Conservation (phyloP, 225 moss, liverwort and hornwort genomes). For the Marchantia polymorpha region DNA sequence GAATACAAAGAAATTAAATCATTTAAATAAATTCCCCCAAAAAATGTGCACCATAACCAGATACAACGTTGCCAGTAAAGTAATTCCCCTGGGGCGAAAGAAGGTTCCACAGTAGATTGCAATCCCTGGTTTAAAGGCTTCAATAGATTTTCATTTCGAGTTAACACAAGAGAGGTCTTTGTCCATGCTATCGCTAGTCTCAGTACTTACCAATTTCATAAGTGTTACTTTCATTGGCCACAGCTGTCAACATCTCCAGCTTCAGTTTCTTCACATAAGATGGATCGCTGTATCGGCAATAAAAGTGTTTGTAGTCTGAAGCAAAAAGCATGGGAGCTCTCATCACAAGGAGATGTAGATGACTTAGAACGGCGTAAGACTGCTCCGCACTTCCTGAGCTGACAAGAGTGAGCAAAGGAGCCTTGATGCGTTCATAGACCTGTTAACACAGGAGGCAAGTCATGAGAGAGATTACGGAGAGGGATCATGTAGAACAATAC, state of each 20-base stretch:
- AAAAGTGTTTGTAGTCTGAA: conserved; percentile 94
- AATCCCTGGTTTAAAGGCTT: not conserved
- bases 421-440: conserved; percentile 98
- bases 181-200: not conserved
- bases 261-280: conserved; percentile 96
- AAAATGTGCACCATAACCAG: no score
- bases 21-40: no score
- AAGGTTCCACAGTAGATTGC: no score
- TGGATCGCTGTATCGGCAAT: conserved; percentile 97
- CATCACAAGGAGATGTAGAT: conserved; percentile 94
- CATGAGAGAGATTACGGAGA: no score
- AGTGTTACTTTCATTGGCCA: conserved; percentile 89
- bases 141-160: not conserved
- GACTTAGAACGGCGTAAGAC: conserved; percentile 91
- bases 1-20: no score
- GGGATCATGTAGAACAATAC: no score
- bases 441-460: conserved; percentile 32
- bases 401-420: conserved; percentile 94
- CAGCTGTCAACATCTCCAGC: conserved; percentile 99
- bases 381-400: conserved; percentile 96
- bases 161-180: not conserved
- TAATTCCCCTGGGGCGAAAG: no score
- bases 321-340: conserved; percentile 90
- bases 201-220: conserved; percentile 88
- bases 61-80: no score